Evolutionary conservation across 805 yeast species (phyloP).

Genomic region (Myxozyma melibiosi): DNA sequence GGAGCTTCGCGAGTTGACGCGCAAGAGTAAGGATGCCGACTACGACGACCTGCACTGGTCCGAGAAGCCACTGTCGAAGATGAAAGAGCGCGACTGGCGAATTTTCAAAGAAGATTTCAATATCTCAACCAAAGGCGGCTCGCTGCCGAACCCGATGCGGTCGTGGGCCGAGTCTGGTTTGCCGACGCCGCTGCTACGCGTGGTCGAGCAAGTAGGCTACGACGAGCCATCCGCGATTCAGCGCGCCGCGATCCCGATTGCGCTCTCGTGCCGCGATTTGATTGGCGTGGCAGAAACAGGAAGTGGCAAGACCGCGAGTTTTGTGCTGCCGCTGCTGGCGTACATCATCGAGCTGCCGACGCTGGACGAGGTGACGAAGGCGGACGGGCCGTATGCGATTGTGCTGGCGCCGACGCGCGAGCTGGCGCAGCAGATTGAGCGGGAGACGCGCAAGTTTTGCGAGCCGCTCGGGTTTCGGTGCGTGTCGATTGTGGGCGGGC

Average conservation of each 20-base stretch:
- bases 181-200: slow-evolving; percentile 47
- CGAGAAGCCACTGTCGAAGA: slow-evolving; percentile 59
- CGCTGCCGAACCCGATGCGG: slow-evolving; percentile 62
- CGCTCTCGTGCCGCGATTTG: slow-evolving; percentile 60
- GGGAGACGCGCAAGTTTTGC: slow-evolving; percentile 61
- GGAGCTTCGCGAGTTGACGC: slow-evolving; percentile 34
- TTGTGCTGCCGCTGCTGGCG: slow-evolving; percentile 68
- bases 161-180: slow-evolving; percentile 69
- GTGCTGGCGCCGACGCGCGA: slow-evolving; percentile 93
- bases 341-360: slow-evolving; percentile 54
- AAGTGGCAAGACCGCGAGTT: slow-evolving; percentile 90
- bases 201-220: slow-evolving; percentile 47
- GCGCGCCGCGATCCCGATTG: slow-evolving; percentile 80
- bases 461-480: slow-evolving; percentile 43
- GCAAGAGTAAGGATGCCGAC: slow-evolving; percentile 37
- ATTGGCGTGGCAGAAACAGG: slow-evolving; percentile 97
- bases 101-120: slow-evolving; percentile 76
- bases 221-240: slow-evolving; percentile 86
- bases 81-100: slow-evolving; percentile 89
- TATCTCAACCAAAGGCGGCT: slow-evolving; percentile 57
- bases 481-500: slow-evolving; percentile 86
- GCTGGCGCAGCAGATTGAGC: slow-evolving; percentile 81
- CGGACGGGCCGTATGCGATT: slow-evolving; percentile 72
- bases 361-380: slow-evolving; percentile 50
- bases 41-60: slow-evolving; percentile 60